These are phyloP conservation scores for Ceratocystis papillata DNA, from an alignment of 2,329 filamentous ascomycete species.

Conservation along the genomic window DNA sequence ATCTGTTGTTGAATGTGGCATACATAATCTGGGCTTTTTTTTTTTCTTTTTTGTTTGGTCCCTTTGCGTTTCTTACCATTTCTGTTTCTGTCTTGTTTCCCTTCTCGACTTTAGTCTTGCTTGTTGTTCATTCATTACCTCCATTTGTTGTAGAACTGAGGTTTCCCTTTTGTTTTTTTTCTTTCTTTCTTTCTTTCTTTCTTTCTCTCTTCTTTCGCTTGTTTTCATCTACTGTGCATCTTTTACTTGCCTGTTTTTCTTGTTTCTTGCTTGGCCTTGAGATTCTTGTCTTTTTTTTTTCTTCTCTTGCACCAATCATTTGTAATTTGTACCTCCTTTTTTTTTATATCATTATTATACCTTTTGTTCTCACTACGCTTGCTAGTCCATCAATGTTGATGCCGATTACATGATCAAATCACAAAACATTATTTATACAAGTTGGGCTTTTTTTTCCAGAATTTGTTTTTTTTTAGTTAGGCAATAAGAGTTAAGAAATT, in stretches of 20 bases:
- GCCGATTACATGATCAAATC: not conserved
- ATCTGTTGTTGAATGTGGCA: too few relatives aligned
- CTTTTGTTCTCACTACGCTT: conserved; percentile 7
- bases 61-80: not conserved
- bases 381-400: too few relatives aligned
- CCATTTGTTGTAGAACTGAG: conserved; percentile 5
- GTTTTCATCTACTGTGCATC: conserved; percentile 1
- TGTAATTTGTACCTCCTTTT: not conserved
- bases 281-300: not conserved
- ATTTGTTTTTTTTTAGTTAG: not conserved
- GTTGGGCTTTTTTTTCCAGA: not conserved
- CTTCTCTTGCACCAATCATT: not conserved
- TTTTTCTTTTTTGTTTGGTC: not conserved
- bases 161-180: not conserved
- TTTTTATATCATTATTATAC: not conserved
- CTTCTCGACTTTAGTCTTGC: not conserved
- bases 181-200: conserved; percentile 2
- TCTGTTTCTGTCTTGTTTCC: not conserved
- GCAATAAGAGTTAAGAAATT: not conserved
- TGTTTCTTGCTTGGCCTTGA: not conserved
- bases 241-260: not conserved
- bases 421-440: not conserved
- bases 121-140: not conserved
- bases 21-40: not conserved
- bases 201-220: not conserved